Percentiles rank a stretch among this genome's conserved stretches.
Conservation (phyloP, 176 grass and related monocot genomes). For the Oryza glaberrima region DNA sequence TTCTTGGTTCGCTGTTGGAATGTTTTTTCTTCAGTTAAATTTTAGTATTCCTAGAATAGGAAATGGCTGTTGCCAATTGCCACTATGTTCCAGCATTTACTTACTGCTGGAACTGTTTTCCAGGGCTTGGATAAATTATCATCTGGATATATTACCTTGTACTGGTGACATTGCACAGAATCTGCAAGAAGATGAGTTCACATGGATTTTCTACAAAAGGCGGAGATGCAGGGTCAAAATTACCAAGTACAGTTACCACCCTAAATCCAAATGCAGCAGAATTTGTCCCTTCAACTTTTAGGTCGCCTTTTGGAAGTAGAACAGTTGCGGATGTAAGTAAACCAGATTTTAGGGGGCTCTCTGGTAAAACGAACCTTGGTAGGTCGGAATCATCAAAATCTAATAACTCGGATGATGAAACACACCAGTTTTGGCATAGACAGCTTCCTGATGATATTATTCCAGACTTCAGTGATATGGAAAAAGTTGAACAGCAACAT, state of each 20-base stretch:
- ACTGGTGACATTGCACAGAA: background rate
- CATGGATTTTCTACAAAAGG: slow-evolving; percentile 24
- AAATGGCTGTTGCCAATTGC: background rate
- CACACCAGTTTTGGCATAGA: slow-evolving; percentile 49
- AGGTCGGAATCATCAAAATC: slow-evolving; percentile 52
- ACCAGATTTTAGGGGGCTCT: slow-evolving; percentile 23
- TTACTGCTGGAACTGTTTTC: slow-evolving; percentile 2
- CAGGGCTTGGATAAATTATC: slow-evolving; percentile 53
- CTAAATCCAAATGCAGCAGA: slow-evolving; percentile 77
- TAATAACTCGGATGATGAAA: slow-evolving; percentile 64
- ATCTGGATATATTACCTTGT: slow-evolving; percentile 16
- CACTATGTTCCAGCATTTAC: background rate
- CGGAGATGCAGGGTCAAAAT: slow-evolving; percentile 11
- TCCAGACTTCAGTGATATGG: slow-evolving; percentile 53
- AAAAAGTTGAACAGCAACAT: slow-evolving; percentile 37
- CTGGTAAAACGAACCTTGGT: slow-evolving; percentile 44
- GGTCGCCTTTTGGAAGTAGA: slow-evolving; percentile 31
- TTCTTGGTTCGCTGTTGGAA: background rate
- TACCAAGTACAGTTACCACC: slow-evolving; percentile 46
- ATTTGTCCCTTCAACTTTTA: slow-evolving; percentile 57
- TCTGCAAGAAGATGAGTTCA: slow-evolving; percentile 51
- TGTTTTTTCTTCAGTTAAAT: background rate
- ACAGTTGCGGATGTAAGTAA: slow-evolving; percentile 38
- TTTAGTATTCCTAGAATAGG: background rate
- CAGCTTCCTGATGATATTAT: slow-evolving; percentile 75